Base-by-base conservation (phyloP, 1,284 basidiomycete genomes). In the Lentinus polychrous region DNA sequence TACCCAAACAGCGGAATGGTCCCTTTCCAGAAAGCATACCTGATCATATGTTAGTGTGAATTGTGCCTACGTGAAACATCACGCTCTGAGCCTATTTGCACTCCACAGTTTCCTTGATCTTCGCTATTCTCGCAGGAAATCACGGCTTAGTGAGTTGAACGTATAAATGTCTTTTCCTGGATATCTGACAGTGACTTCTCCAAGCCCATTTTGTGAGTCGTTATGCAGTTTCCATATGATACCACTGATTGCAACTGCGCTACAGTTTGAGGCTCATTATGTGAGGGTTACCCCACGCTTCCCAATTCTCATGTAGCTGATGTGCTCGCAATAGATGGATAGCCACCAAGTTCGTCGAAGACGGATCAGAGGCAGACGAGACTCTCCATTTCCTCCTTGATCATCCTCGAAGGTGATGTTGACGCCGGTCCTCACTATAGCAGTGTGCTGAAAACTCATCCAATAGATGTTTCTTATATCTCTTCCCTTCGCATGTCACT, bases 401-500 rank as follows among this genome's bases (percentile, higher is more conserved):
- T 55, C 90, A 93, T 65, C 90, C 90, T 2, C 74, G 89, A 48
- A 64, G 77, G 74, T 74, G 54, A 37, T 5, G 12, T 15, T 37
- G 4, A 37, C 33, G 7, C 45, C 34, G 18, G 3, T 43, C 38
- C 38, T 14, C 15, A 35, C 7, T 31, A 37, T 4, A 5, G 33
- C 35, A 43, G 34, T 27, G 4, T 27, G 27, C 27, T 27, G 24
- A 7, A 22, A 12, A 31, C 12, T 18, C 18, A 31, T 12, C 33
- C 32, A 22, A 17, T 47, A 82, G 89, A 53, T 86, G 88, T 65
- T 94, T 86, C 60, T 69, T 91, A 46, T 92, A 91, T 62, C 71
- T 94, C 56, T 91, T 94, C 58, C 90, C 90, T 0, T 80, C 83
- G 15, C 84, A 86, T 47, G 88, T 91, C 60, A 91, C 88, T 1